Base-by-base conservation (phyloP, 2,329 filamentous ascomycete genomes). In the Exophiala aquamarina region DNA sequence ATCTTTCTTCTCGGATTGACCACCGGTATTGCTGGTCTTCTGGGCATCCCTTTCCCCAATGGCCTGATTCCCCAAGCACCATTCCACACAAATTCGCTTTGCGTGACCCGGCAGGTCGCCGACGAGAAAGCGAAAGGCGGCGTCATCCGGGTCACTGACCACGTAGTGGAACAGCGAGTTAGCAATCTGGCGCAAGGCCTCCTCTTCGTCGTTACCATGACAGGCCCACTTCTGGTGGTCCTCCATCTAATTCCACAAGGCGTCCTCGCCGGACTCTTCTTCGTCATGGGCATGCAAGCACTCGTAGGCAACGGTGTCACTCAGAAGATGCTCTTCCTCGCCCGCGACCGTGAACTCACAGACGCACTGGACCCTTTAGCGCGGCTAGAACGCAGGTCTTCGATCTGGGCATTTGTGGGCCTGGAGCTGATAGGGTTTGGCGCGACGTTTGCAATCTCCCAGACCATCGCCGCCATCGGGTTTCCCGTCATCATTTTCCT, bases 11-110 rank as follows among this genome's bases (percentile, higher is more conserved):
- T 92, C 1, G 88, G 88, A 3, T 70, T 89, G 20, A 91, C 87
- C 1, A 91, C 87, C 0, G 86, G 84, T 40, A 69, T 91, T 20
- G 84, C 86, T 3, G 87, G 87, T 9, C 73, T 92, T 19, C 73
- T 92, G 11, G 87, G 88, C 13, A 76, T 92, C 9, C 88, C 87
- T 1, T 89, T 89, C 57, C 88, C 88, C 41, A 92, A 92, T 63
- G 87, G 87, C 23, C 79, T 92, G 20, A 91, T 92, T 56, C 87
- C 87, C 0, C 87, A 92, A 68, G 87, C 87, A 0, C 87, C 87
- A 1, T 91, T 91, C 65, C 87, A 92, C 65, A 92, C 87, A 8
- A 78, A 83, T 33, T 84, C 87, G 0, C 81, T 92, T 31, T 91
- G 87, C 64, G 86, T 90, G 36, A 88, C 84, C 4, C 64, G 68